Base-by-base conservation (phyloP, 2,329 filamentous ascomycete species). In the Grosmannia serpens region DNA sequence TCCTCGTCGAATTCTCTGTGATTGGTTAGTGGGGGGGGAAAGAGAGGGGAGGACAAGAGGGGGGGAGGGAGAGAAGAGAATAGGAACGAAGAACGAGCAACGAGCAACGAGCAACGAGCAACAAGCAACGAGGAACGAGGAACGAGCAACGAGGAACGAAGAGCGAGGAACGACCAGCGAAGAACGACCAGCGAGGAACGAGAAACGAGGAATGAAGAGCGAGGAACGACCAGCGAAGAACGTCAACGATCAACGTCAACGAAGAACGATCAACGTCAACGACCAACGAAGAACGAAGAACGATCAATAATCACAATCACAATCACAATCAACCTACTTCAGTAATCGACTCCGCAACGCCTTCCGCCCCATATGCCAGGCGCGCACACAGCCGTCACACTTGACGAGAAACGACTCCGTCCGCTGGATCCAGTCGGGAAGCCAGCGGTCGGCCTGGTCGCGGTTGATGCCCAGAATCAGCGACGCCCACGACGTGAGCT, bases 281-380 rank as follows among this genome's bases (percentile, higher is more conserved):
- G 33, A 35, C 33, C 10, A 10, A n/a, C n/a, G n/a, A n/a, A n/a
- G n/a, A n/a, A n/a, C n/a, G n/a, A n/a, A n/a, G n/a, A n/a, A n/a
- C n/a, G n/a, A n/a, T n/a, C n/a, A n/a, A n/a, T n/a, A n/a, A n/a
- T n/a, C 22, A 15, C 4, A 13, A 35, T 13, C 10, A 10, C n/a
- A n/a, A n/a, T n/a, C n/a, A n/a, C n/a, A n/a, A 33, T 33, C 10
- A 29, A 70, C 75, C 65, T 74, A 84, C 77, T 85, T 81, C 64
- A 81, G 76, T 58, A 90, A 74, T 53, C 80, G 75, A 60, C 83
- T 81, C 35, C 88, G 72, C 62, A 87, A 81, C 58, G 75, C 73
- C 61, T 81, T 80, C 62, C 88, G 85, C 33, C 79, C 80, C 67
- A 83, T 83, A 69, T 91, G 88, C 80, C 88, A 91, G 64, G 85